A percentile compares a stretch with the other conserved stretches of the same genome.
These are phyloP conservation scores for Teunomyces lycoperdinae DNA, from an alignment of 805 yeast species.

Conservation along the genomic window DNA sequence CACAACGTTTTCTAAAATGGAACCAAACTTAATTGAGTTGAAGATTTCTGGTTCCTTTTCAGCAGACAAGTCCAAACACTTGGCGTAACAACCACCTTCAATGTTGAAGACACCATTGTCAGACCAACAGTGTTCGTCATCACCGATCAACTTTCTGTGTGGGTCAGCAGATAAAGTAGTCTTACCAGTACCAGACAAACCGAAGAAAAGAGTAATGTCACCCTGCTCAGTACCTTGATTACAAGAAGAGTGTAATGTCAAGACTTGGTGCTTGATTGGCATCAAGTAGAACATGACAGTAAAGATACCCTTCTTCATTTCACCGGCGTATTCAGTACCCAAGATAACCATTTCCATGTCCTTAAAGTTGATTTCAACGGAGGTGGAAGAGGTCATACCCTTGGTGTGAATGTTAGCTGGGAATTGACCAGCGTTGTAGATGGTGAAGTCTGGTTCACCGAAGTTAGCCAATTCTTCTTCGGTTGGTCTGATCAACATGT, in stretches of 20 bases:
- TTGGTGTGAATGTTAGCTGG: slow-evolving; percentile 95
- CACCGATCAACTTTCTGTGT: slow-evolving; percentile 89
- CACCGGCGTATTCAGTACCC: slow-evolving; percentile 99
- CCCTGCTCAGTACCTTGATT: slow-evolving; percentile 80
- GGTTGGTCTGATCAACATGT: slow-evolving; percentile 95
- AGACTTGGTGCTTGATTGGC: slow-evolving; percentile 90
- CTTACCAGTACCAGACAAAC: slow-evolving; percentile 97
- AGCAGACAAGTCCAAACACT: slow-evolving; percentile 82
- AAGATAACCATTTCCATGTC: slow-evolving; percentile 98
- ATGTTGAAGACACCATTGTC: slow-evolving; percentile 97
- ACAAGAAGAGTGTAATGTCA: slow-evolving; percentile 92
- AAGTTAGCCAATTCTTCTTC: slow-evolving; percentile 81
- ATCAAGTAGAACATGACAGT: slow-evolving; percentile 98
- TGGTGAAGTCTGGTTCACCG: slow-evolving; percentile 97
- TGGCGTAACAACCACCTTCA: slow-evolving; percentile 99
- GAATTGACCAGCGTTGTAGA: slow-evolving; percentile 98
- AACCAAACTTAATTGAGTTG: slow-evolving; percentile 91
- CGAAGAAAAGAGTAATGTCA: slow-evolving; percentile 94
- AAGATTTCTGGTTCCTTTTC: slow-evolving; percentile 98
- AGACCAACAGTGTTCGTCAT: slow-evolving; percentile 99
- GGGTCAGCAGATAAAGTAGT: slow-evolving; percentile 97
- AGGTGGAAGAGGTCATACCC: slow-evolving; percentile 95
- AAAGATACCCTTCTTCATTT: slow-evolving; percentile 99
- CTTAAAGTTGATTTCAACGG: slow-evolving; percentile 94
- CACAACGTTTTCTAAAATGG: slow-evolving; percentile 89